Conservation (phyloP, 371 early-diverging fungal genomes). For the Haplosporangium sp. region DNA sequence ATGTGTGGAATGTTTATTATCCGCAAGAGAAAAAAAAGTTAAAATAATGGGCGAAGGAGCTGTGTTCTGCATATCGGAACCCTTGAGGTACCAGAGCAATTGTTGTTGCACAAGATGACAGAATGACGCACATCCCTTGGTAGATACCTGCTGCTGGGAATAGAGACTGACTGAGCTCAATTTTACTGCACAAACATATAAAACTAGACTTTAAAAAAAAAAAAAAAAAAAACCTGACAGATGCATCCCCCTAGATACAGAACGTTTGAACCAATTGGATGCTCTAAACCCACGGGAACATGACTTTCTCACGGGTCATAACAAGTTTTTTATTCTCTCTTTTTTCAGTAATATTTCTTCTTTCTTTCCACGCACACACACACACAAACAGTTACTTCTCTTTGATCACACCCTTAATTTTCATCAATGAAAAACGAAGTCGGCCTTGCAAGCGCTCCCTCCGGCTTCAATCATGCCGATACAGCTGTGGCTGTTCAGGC, state of each 20-base stretch:
- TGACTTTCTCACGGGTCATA: slow-evolving; percentile 4
- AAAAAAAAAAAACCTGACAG: too few relatives aligned
- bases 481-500: slow-evolving; percentile 45
- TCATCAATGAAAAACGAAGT: slow-evolving; percentile 27
- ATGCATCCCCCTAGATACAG: too few relatives aligned
- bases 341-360: slow-evolving; percentile 5
- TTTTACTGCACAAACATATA: too few relatives aligned
- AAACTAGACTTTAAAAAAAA: too few relatives aligned
- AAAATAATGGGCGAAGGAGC: too few relatives aligned
- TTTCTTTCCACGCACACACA: background rate
- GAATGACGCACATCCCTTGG: background rate
- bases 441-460: slow-evolving; percentile 29
- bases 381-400: background rate
- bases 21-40: too few relatives aligned
- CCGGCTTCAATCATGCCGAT: slow-evolving; percentile 54
- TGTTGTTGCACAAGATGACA: background rate
- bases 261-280: background rate
- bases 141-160: background rate
- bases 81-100: background rate
- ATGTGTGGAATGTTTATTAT: too few relatives aligned
- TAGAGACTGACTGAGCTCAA: background rate
- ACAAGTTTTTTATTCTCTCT: background rate
- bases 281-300: background rate
- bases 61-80: too few relatives aligned
- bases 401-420: background rate